These are phyloP conservation scores for Pythium aquatile DNA, from an alignment of 352 stramenopile species.

Conservation along the genomic window DNA sequence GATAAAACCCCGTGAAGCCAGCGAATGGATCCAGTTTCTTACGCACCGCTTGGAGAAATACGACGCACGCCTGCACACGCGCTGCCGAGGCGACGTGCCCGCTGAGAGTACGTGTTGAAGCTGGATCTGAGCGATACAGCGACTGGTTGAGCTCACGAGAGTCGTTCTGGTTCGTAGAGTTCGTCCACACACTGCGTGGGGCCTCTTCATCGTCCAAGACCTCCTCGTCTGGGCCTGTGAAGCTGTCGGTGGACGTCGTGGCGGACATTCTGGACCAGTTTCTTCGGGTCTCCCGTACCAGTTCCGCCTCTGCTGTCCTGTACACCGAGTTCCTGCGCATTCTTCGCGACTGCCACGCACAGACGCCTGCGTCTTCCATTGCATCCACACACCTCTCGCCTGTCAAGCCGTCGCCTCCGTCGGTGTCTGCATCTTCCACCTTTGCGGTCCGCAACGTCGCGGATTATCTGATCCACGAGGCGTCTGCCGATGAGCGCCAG, in stretches of 20 bases:
- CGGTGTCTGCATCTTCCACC: neutral
- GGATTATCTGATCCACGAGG: slow-evolving; percentile 54
- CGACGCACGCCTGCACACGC: slow-evolving; percentile 35
- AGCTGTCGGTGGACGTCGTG: slow-evolving; percentile 35
- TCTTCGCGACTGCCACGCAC: slow-evolving; percentile 18
- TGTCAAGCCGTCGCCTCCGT: neutral
- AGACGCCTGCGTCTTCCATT: neutral
- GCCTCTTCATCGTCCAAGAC: neutral
- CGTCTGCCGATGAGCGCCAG: slow-evolving; percentile 35
- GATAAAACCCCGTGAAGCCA: slow-evolving; percentile 2
- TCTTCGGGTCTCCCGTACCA: slow-evolving; percentile 30
- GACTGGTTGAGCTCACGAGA: too few relatives aligned
- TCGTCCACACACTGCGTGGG: slow-evolving; percentile 33
- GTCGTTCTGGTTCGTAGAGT: slow-evolving; percentile 22
- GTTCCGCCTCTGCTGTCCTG: slow-evolving; percentile 22
- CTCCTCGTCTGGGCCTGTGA: slow-evolving; percentile 17
- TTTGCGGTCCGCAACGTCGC: slow-evolving; percentile 27
- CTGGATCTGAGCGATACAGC: too few relatives aligned
- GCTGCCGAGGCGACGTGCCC: slow-evolving; percentile 27
- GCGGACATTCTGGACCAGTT: slow-evolving; percentile 38
- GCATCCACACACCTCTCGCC: neutral
- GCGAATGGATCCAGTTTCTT: slow-evolving; percentile 34
- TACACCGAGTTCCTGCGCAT: slow-evolving; percentile 43
- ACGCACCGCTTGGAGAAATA: slow-evolving; percentile 40
- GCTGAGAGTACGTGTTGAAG: slow-evolving; percentile 28